A percentile compares a stretch with the other conserved stretches of the same genome.
These are phyloP conservation scores for Ganoderma resinaceum DNA, from an alignment of 1,284 basidiomycete species.

Conservation along the genomic window DNA sequence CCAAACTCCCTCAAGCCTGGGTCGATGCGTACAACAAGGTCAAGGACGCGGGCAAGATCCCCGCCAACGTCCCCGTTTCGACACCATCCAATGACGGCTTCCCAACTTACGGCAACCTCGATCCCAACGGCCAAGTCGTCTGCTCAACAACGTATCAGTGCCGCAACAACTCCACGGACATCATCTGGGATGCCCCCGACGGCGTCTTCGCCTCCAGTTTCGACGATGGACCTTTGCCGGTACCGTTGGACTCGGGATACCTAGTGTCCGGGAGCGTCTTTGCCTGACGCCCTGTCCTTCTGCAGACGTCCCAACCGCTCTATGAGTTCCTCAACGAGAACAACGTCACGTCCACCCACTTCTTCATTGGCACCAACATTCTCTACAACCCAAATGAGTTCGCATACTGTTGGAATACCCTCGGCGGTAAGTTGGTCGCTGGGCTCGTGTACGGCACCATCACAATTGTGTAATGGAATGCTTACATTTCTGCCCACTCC, in stretches of 20 bases:
- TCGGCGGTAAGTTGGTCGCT: constrained; percentile 37
- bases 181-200: constrained; percentile 76
- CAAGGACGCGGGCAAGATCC: constrained; percentile 74
- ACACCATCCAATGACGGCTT: constrained; percentile 46
- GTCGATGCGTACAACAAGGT: constrained; percentile 69
- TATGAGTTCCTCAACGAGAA: constrained; percentile 68
- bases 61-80: constrained; percentile 61
- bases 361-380: constrained; percentile 84
- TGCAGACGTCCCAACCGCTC: constrained; percentile 45
- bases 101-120: constrained; percentile 62
- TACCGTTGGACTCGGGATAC: constrained; percentile 35
- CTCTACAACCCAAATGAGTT: constrained; percentile 62
- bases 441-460: background rate
- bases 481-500: background rate
- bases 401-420: constrained; percentile 53
- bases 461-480: background rate
- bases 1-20: constrained; percentile 66
- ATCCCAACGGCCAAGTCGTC: constrained; percentile 59
- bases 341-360: constrained; percentile 75
- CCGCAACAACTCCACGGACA: constrained; percentile 48
- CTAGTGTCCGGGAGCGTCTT: background rate
- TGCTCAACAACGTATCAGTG: constrained; percentile 79
- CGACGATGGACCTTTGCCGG: constrained; percentile 81
- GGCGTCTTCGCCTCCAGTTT: constrained; percentile 68
- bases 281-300: constrained; percentile 6